Base-by-base conservation (phyloP, 169 alveolate species). In the Pseudocohnilembus persalinus region DNA sequence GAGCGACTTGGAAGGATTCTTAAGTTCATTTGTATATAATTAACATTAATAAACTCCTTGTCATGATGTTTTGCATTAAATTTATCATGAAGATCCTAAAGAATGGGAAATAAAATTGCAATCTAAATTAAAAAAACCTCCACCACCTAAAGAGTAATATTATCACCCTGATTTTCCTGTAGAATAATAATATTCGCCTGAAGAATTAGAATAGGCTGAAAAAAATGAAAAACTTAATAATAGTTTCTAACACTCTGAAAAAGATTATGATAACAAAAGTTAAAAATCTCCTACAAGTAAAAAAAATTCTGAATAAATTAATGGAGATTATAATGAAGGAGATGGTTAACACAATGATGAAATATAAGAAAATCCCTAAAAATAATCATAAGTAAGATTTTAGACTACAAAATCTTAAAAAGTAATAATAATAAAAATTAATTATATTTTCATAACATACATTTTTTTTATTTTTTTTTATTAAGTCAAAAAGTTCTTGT, bases 21-120 rank as follows among this genome's bases (percentile, higher is more conserved):
- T 86, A 0, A 77, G 85, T 80, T 79, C 79, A 11, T 74, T 86
- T 29, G 31, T 74, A 80, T 86, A 80, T 75, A 83, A 83, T 27
- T 29, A 86, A 32, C 75, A 81, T 75, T 83, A 82, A 26, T 31
- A 74, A 0, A 68, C 81, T 27, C 74, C 78, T 0, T 35, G 72
- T 30, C 33, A 34, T 6, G 90, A 86, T 28, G 74, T 86, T 73
- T 29, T 74, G 74, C 77, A 77, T n/a, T 72, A 73, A 27, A 75
- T 81, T 63, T 86, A 72, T 74, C 82, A 86, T 86, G 80, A 86
- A 74, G 68, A 49, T 49, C 68, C 20, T 20, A 49, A 49, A 20
- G 68, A 49, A 4, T 49, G 68, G 68, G 68, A 49, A 49, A 49
- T 11, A 20, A 49, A 49, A 20, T 49, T 49, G 68, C 68, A 49